Evolutionary conservation across 495 filamentous ascomycete genomes (phyloP), one percentile per base, ranked within the genome.

Genomic region (Achaetomiella virescens): DNA sequence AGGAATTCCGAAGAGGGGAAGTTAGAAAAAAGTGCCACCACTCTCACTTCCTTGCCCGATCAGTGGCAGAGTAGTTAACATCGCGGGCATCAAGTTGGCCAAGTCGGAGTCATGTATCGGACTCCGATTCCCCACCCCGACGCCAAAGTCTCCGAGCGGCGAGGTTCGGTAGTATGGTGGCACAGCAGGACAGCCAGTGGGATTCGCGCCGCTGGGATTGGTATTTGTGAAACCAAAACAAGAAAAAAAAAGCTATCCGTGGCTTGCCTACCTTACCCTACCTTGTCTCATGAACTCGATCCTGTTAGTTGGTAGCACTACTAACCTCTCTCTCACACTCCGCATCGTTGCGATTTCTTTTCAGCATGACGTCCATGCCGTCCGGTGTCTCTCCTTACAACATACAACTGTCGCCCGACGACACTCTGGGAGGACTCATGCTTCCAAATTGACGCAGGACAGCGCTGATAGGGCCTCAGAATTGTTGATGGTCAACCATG

Each of bases 401-500:
- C 27, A 48, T 48, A 8, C 45, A 33, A 33, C 45, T 48, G 8
- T 48, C 45, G 21, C 9, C 45, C 10, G n/a, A 33, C n/a, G 45
- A 48, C 9, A 48, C 37, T 38, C 50, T 29, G 50, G 50, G 17
- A 25, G 22, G 2, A 43, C 22, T 24, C 50, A 52, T 17, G 50
- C 43, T 4, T 22, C 27, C 8, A 24, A n/a, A 3, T 24, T 52
- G 6, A 43, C 36, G 20, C 18, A 52, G 25, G 36, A 29, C 8
- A 52, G 50, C 37, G 50, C 50, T 14, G 21, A 52, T 3, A 42
- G 24, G 50, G 33, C 38, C 14, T 52, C 50, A 29, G 54, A 63
- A 1, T 29, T 58, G 6, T 38, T 67, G 15, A 21, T 55, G 10
- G 41, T 52, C 24, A 61, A 63, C 21, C 53, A 58, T 52, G 48